These are phyloP conservation scores for Aspergillus tanneri DNA, from an alignment of 2,329 filamentous ascomycete genomes.

Conservation along the genomic window DNA sequence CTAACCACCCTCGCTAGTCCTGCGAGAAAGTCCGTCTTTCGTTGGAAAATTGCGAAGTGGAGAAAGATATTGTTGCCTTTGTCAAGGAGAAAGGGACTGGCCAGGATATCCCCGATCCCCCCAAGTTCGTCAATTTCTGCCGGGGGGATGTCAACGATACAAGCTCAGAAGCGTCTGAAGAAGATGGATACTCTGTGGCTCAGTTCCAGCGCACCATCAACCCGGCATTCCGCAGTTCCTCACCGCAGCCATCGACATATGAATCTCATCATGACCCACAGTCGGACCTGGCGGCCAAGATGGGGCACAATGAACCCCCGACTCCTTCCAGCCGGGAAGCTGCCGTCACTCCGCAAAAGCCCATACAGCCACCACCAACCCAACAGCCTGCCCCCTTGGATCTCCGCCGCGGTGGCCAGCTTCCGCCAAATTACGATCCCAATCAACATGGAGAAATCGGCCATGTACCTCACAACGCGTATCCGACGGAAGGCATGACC, in stretches of 20 bases:
- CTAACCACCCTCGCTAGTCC: constrained; percentile 49
- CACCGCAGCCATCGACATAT: constrained; percentile 88
- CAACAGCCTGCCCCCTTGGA: constrained; percentile 39
- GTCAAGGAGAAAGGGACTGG: constrained; percentile 88
- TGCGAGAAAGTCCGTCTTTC: constrained; percentile 95
- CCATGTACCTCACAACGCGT: constrained; percentile 83
- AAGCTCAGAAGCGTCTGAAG: constrained; percentile 78
- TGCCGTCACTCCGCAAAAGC: constrained; percentile 55
- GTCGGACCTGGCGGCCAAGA: constrained; percentile 66
- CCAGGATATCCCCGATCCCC: constrained; percentile 94
- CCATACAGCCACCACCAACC: constrained; percentile 23
- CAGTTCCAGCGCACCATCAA: constrained; percentile 96
- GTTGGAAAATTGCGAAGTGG: constrained; percentile 92
- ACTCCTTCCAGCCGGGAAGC: constrained; percentile 53
- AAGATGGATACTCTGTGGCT: constrained; percentile 94
- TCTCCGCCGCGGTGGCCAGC: constrained; percentile 39
- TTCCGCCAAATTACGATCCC: constrained; percentile 50
- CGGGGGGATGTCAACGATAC: constrained; percentile 74
- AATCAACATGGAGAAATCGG: constrained; percentile 66
- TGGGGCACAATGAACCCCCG: constrained; percentile 58
- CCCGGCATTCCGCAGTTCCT: constrained; percentile 91
- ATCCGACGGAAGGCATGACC: constrained; percentile 93
- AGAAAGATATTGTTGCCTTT: constrained; percentile 87
- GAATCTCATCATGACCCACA: constrained; percentile 90
- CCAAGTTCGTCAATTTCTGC: constrained; percentile 98